Evolutionary conservation across 1,139 yeast genomes (phyloP).

Genomic region (Nematodospora anomalae): DNA sequence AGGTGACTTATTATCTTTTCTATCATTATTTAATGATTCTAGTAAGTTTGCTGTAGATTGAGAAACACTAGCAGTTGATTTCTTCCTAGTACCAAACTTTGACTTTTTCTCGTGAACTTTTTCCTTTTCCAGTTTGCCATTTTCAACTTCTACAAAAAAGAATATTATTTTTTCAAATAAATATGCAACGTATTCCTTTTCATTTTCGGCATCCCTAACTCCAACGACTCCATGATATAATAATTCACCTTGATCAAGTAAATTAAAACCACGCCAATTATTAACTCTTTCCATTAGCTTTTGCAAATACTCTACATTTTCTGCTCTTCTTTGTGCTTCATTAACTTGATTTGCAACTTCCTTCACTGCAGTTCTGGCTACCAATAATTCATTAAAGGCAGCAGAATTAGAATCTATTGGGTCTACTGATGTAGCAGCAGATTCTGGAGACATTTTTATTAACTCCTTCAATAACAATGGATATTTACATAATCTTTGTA

Average conservation of each 20-base stretch:
- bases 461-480: constrained; percentile 81
- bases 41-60: constrained; percentile 37
- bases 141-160: constrained; percentile 58
- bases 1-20: constrained; percentile 32
- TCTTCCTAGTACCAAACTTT: constrained; percentile 43
- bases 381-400: constrained; percentile 63
- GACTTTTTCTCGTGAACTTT: constrained; percentile 24
- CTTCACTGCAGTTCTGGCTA: constrained; percentile 64
- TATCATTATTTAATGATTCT: constrained; percentile 35
- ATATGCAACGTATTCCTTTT: constrained; percentile 87
- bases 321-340: constrained; percentile 92
- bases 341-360: constrained; percentile 82
- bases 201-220: constrained; percentile 74
- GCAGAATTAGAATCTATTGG: constrained; percentile 39
- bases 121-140: constrained; percentile 23
- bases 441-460: constrained; percentile 54
- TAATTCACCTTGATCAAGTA: constrained; percentile 81
- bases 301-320: constrained; percentile 71
- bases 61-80: constrained; percentile 34
- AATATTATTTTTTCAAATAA: constrained; percentile 84
- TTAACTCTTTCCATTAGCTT: constrained; percentile 71
- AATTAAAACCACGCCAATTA: constrained; percentile 94
- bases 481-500: constrained; percentile 91
- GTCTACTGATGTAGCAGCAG: constrained; percentile 7
- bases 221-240: constrained; percentile 75